These are phyloP conservation scores for Hygrophoropsis aurantiaca DNA, from an alignment of 768 basidiomycete genomes.

Conservation along the genomic window DNA sequence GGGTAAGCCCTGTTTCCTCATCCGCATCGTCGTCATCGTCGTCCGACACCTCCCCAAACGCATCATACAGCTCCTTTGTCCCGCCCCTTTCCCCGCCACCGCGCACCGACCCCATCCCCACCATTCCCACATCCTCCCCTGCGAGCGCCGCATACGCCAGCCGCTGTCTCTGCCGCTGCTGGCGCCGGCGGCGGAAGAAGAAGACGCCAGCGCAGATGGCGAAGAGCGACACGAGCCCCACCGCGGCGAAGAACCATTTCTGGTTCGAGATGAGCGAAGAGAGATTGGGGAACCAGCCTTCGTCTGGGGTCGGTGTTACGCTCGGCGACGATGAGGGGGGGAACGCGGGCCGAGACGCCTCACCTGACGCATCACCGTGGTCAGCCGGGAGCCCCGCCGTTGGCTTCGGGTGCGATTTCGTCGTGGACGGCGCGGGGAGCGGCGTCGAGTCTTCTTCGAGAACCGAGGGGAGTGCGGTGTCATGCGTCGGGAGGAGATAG, in stretches of 20 bases:
- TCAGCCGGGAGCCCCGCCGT: constrained; percentile 87
- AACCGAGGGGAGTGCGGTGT: constrained; percentile 51
- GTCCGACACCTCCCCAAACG: constrained; percentile 89
- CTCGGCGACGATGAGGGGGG: constrained; percentile 35
- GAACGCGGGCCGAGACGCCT: constrained; percentile 77
- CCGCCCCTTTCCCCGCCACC: constrained; percentile 40
- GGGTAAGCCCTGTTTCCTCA: constrained; percentile 64
- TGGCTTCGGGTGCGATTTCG: constrained; percentile 77
- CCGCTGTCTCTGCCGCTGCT: constrained; percentile 36
- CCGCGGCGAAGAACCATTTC: constrained; percentile 88
- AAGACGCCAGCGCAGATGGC: constrained; percentile 67
- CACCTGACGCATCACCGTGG: constrained; percentile 77
- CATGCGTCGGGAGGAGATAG: constrained; percentile 58
- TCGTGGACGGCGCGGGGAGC: constrained; percentile 41
- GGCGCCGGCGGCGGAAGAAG: constrained; percentile 71
- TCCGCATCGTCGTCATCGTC: constrained; percentile 75
- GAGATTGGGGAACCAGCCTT: constrained; percentile 85
- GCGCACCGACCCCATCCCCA: constrained; percentile 75
- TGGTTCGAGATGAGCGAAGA: constrained; percentile 69
- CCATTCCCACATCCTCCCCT: constrained; percentile 57
- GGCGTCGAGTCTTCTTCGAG: constrained; percentile 39
- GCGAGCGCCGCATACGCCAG: constrained; percentile 60
- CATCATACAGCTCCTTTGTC: constrained; percentile 93
- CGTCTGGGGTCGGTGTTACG: constrained; percentile 62
- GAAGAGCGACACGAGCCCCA: constrained; percentile 78